Evolutionary conservation across 345 rosid genomes (phyloP).

Genomic region (Microthlaspi erraticum): DNA sequence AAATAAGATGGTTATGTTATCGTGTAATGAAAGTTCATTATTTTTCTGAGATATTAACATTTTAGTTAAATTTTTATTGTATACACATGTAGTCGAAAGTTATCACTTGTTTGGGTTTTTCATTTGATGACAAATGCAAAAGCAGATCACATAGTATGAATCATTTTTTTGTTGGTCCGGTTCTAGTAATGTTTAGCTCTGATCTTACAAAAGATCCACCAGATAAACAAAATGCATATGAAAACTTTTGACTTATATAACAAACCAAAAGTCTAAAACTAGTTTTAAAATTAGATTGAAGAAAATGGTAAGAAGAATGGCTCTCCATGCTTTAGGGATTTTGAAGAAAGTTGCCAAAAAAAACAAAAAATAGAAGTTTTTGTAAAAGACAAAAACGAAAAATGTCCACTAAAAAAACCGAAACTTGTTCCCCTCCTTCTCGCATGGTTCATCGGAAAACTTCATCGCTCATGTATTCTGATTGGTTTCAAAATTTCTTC

Average conservation of each 20-base stretch:
- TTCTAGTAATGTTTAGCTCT: too few relatives aligned
- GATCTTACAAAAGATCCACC: too few relatives aligned
- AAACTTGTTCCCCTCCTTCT: conserved; percentile 35
- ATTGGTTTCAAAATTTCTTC: conserved; percentile 24
- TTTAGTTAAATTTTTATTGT: too few relatives aligned
- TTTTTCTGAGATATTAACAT: too few relatives aligned
- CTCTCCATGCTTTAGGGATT: conserved; percentile 44
- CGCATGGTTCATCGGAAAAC: conserved; percentile 39
- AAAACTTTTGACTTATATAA: background rate
- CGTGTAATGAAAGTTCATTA: too few relatives aligned
- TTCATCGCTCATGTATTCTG: conserved; percentile 33
- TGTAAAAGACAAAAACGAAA: conserved; percentile 1
- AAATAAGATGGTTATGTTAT: too few relatives aligned
- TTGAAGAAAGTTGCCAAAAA: conserved; percentile 29
- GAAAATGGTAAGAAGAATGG: conserved; percentile 40
- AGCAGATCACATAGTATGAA: too few relatives aligned
- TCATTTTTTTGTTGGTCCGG: too few relatives aligned
- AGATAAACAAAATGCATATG: background rate
- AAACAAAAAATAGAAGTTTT: conserved; percentile 30
- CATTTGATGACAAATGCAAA: too few relatives aligned
- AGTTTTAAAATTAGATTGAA: conserved; percentile 34
- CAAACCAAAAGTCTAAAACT: conserved; percentile 33
- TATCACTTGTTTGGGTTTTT: too few relatives aligned
- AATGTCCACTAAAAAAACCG: background rate
- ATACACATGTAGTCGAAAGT: too few relatives aligned